Percentiles rank a stretch among this genome's conserved stretches.
Conservation (phyloP, 2,329 filamentous ascomycete species). For the Paraphoma chrysanthemicola region DNA sequence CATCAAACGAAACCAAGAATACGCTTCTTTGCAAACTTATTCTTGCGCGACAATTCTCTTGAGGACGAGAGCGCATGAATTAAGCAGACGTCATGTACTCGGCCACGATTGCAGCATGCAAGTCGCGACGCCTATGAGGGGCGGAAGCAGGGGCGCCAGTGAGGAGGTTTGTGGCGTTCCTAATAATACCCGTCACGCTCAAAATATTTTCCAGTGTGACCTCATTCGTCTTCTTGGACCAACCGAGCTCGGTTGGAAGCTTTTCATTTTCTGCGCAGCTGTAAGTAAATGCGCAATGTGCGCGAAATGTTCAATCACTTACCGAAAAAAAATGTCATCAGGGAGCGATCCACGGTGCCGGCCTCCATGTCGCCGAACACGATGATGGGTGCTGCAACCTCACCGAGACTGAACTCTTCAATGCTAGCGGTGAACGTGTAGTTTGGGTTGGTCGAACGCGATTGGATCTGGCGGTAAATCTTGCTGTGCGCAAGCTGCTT, state of each 20-base stretch:
- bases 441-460: conserved; percentile 56
- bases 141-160: not conserved
- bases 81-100: not conserved
- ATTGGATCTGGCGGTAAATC: conserved; percentile 53
- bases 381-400: conserved; percentile 59
- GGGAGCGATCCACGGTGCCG: conserved; percentile 49
- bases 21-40: too few relatives aligned
- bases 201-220: conserved; percentile 4
- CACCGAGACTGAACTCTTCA: conserved; percentile 58
- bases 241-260: conserved; percentile 52
- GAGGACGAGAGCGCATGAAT: too few relatives aligned
- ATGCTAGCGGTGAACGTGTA: conserved; percentile 55
- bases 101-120: not conserved
- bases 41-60: too few relatives aligned
- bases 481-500: conserved; percentile 53
- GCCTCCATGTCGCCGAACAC: conserved; percentile 55
- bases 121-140: not conserved
- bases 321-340: conserved; percentile 59
- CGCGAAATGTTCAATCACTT: conserved; percentile 32
- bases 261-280: conserved; percentile 50
- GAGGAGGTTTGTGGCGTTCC: not conserved
- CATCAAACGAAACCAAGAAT: too few relatives aligned
- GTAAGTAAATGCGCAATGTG: not conserved
- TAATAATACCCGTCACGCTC: not conserved
- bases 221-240: conserved; percentile 33